Base-by-base conservation (phyloP, 371 early-diverging fungal genomes). In the Coemansia sp. region DNA sequence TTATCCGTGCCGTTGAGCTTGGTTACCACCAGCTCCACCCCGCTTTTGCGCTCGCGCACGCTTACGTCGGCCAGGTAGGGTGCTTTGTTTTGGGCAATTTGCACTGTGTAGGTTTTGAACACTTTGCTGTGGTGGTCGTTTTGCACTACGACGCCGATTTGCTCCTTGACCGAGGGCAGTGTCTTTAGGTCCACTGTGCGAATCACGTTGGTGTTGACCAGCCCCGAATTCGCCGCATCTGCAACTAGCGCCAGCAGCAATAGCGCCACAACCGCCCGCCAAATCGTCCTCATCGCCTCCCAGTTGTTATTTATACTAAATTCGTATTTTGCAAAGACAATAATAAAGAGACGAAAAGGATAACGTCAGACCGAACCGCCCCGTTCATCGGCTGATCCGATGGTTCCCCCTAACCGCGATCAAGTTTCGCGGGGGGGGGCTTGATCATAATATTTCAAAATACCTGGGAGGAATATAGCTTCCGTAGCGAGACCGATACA, bases 161-260 rank as follows among this genome's bases (percentile, higher is more conserved):
- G 61, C 66, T 80, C 78, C 14, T 77, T 76, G 16, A 75, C 77
- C 39, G 80, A 78, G 8, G 78, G 71, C 16, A 77, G 65, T 5
- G 65, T 50, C 1, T 66, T 56, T 5, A 86, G 72, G 56, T 81
- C 79, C n/a, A 86, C 52, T 10, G 62, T 62, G 48, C 82, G 78
- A 49, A 71, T 72, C 34, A 78, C 52, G 58, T 81, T 83, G 9
- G 66, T 65, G 78, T 81, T 76, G 14, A 80, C 72, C 16, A 83
- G 69, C 4, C 71, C 71, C 20, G 31, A 14, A 6, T n/a, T 20
- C 41, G 41, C 55, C 31, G 41, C 40, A 14, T 51, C 34, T 31
- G 51, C 26, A 14, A 38, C 38, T n/a, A 53, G 54, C 5, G 10
- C n/a, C 16, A n/a, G n/a, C 16, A 53, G 26, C n/a, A 38, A 9